Percentiles rank a stretch among this genome's conserved stretches.
Conservation (phyloP, 345 rosid species). For the Erysimum cheiranthoides region DNA sequence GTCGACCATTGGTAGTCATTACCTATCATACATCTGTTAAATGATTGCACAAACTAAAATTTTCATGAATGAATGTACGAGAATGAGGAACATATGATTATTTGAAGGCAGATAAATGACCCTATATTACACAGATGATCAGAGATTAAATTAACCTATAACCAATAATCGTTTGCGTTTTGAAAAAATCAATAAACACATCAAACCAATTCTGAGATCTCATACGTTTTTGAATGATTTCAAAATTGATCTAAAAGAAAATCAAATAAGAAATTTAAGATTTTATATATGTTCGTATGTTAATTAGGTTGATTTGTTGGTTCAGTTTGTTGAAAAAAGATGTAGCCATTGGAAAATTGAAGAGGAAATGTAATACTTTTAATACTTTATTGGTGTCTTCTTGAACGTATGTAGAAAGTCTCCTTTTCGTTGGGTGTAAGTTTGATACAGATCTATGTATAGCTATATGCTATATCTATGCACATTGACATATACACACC, state of each 20-base stretch:
- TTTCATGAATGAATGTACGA: not conserved
- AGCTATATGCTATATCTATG: not conserved
- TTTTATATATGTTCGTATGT: slow-evolving; percentile 7
- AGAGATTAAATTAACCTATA: not conserved
- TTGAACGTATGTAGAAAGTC: slow-evolving; percentile 27
- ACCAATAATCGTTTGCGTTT: not conserved
- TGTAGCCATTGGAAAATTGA: not conserved
- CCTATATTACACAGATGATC: not conserved
- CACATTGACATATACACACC: not conserved
- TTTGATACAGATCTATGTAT: slow-evolving; percentile 25
- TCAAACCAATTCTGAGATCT: not conserved
- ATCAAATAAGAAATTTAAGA: not conserved
- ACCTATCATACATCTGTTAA: not conserved
- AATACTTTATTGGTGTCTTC: slow-evolving; percentile 8
- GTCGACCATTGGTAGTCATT: not conserved
- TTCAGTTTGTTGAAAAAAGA: slow-evolving; percentile 34
- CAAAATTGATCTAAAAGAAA: not conserved
- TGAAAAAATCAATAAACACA: not conserved
- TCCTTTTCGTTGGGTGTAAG: slow-evolving; percentile 23
- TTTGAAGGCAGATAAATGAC: not conserved
- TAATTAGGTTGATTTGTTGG: slow-evolving; percentile 24
- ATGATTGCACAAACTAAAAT: not conserved
- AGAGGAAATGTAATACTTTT: not conserved
- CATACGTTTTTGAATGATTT: not conserved
- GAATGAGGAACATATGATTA: too few relatives aligned